Conservation (phyloP, 805 yeast species). For the Zygosaccharomyces kombuchaensis region DNA sequence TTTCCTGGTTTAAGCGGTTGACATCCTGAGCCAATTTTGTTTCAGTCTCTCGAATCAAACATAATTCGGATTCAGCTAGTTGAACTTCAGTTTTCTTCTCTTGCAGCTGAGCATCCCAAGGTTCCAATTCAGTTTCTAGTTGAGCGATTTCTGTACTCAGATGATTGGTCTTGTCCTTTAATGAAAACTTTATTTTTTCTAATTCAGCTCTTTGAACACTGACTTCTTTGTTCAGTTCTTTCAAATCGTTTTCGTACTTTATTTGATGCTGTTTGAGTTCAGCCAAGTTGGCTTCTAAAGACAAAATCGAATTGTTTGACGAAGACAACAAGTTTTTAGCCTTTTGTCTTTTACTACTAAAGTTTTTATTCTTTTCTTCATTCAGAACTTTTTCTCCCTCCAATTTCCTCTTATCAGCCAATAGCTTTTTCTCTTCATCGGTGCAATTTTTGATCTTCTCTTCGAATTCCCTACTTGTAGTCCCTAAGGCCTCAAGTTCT, state of each 20-base stretch:
- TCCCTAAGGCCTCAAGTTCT: constrained; percentile 35
- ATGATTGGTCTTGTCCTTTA: constrained; percentile 70
- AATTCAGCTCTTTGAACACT: constrained; percentile 52
- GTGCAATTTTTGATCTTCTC: constrained; percentile 27
- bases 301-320: constrained; percentile 43
- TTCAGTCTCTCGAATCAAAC: constrained; percentile 48
- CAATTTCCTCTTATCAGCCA: constrained; percentile 30
- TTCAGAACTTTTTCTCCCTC: constrained; percentile 61
- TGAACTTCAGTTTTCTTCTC: constrained; percentile 59
- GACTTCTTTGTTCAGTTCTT: constrained; percentile 42
- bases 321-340: constrained; percentile 49
- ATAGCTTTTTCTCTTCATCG: constrained; percentile 28
- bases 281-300: constrained; percentile 45
- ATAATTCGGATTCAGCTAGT: constrained; percentile 61
- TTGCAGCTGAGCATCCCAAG: constrained; percentile 71
- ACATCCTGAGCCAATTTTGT: constrained; percentile 43
- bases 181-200: constrained; percentile 56
- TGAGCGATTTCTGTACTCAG: constrained; percentile 61
- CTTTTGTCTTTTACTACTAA: constrained; percentile 54
- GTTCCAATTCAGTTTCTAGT: constrained; percentile 66
- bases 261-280: constrained; percentile 43
- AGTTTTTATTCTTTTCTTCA: constrained; percentile 73
- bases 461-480: constrained; percentile 26
- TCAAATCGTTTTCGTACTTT: constrained; percentile 43
- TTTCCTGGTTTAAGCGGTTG: constrained; percentile 40